Evolutionary conservation across 2,329 filamentous ascomycete genomes (phyloP).

Genomic region (Phaeoacremonium minimum): DNA sequence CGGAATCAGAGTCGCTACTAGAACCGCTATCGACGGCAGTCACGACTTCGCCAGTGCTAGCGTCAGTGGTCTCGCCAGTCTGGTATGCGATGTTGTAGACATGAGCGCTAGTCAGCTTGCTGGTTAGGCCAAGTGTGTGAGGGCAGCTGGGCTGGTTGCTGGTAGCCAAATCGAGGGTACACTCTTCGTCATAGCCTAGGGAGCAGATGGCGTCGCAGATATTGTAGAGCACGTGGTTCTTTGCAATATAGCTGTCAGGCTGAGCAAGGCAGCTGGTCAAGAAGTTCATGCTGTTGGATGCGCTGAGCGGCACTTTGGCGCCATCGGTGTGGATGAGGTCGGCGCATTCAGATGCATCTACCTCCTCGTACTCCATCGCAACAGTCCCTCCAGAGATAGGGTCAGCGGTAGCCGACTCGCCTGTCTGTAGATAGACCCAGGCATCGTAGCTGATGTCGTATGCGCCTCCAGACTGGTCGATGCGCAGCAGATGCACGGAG

Average conservation of each 20-base stretch:
- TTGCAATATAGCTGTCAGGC: slow-evolving; percentile 37
- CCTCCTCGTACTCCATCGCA: slow-evolving; percentile 40
- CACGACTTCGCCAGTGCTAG: slow-evolving; percentile 14
- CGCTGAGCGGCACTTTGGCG: slow-evolving; percentile 30
- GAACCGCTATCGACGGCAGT: too few species aligned
- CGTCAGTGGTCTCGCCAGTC: slow-evolving; percentile 34
- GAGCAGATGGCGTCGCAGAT: slow-evolving; percentile 44
- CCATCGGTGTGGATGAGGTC: slow-evolving; percentile 39
- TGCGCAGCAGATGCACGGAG: slow-evolving; percentile 49
- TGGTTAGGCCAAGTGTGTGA: slow-evolving; percentile 32
- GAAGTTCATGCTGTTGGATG: slow-evolving; percentile 50
- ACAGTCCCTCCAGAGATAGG: slow-evolving; percentile 43
- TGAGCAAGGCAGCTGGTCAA: slow-evolving; percentile 36
- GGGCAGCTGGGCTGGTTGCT: slow-evolving; percentile 40
- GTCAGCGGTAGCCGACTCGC: slow-evolving; percentile 36
- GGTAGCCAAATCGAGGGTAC: slow-evolving; percentile 35
- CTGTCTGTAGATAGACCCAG: slow-evolving; percentile 49
- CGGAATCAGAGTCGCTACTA: too few species aligned
- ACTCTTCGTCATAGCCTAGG: slow-evolving; percentile 39
- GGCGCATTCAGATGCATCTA: slow-evolving; percentile 39
- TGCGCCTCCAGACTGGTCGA: slow-evolving; percentile 51
- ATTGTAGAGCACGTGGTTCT: slow-evolving; percentile 46
- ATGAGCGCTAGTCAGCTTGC: slow-evolving; percentile 26
- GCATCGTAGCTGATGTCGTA: slow-evolving; percentile 50
- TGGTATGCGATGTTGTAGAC: slow-evolving; percentile 45